These are phyloP conservation scores for Mikania micrantha DNA, from an alignment of 129 eudicot genomes.

Conservation along the genomic window DNA sequence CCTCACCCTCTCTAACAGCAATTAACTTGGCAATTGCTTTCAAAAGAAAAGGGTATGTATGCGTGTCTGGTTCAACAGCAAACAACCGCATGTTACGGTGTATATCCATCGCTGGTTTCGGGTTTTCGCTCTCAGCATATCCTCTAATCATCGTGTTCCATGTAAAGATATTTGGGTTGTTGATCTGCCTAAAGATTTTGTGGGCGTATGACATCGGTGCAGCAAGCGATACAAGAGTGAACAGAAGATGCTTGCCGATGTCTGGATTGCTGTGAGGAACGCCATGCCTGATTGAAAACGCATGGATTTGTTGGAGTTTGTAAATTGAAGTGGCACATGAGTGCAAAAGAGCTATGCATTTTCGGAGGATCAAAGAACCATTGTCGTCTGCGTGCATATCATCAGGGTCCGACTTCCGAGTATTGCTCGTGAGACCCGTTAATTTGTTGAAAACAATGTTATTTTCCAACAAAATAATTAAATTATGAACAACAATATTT, in stretches of 20 bases:
- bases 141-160: constrained; percentile 95
- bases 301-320: constrained; percentile 78
- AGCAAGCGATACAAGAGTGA: constrained; percentile 56
- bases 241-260: constrained; percentile 68
- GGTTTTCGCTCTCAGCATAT: constrained; percentile 61
- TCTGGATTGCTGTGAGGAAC: constrained; percentile 50
- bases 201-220: constrained; percentile 60
- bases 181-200: constrained; percentile 44
- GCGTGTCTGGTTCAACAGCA: constrained; percentile 57
- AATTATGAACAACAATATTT: too few relatives aligned
- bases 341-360: constrained; percentile 67
- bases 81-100: constrained; percentile 36
- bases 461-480: too few relatives aligned
- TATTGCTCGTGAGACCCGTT: neutral
- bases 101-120: constrained; percentile 46
- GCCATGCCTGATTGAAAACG: constrained; percentile 66
- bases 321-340: constrained; percentile 55
- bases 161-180: constrained; percentile 57
- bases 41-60: constrained; percentile 78
- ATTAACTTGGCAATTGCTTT: constrained; percentile 59
- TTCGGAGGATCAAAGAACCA: constrained; percentile 37
- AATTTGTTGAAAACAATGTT: too few relatives aligned
- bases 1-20: constrained; percentile 60
- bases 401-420: constrained; percentile 4
- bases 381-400: constrained; percentile 23